phyloP scores from a whole-genome alignment of 2,329 filamentous ascomycete genomes.

The Cordyceps farinosa region DNA sequence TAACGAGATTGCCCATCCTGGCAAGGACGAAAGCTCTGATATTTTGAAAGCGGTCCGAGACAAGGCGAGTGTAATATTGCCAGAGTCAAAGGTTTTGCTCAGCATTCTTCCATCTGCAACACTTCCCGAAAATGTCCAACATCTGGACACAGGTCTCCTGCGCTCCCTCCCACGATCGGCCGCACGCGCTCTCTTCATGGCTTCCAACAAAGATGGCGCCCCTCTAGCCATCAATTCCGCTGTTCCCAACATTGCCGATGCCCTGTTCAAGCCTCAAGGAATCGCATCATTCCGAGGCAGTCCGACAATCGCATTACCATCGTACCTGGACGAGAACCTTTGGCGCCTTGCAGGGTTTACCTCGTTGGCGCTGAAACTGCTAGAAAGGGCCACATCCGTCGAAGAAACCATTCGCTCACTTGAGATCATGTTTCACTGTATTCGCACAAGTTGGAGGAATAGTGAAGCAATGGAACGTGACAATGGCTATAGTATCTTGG shows the following conservation, averaged over 20 bases:
- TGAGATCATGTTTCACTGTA: constrained; percentile 78
- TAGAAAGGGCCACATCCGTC: constrained; percentile 70
- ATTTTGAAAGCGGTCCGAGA: constrained; percentile 84
- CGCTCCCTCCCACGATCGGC: constrained; percentile 72
- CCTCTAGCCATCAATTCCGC: constrained; percentile 85
- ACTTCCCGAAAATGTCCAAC: constrained; percentile 75
- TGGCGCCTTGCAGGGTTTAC: constrained; percentile 94
- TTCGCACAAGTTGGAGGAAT: constrained; percentile 91
- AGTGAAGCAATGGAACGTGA: constrained; percentile 98
- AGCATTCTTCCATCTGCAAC: constrained; percentile 79
- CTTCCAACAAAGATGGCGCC: constrained; percentile 52
- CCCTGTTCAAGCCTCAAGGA: constrained; percentile 75
- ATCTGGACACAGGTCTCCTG: constrained; percentile 72
- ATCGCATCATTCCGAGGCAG: constrained; percentile 78
- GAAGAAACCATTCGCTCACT: constrained; percentile 73
- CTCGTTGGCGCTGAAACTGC: constrained; percentile 75
- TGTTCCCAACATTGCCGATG: constrained; percentile 82
- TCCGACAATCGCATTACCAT: constrained; percentile 76
- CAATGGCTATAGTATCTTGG: constrained; percentile 86
- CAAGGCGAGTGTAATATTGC: constrained; percentile 76
- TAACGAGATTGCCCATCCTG: constrained; percentile 85
- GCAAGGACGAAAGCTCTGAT: constrained; percentile 86
- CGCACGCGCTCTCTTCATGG: constrained; percentile 53
- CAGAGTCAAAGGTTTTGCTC: constrained; percentile 76
- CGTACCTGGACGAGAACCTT: constrained; percentile 82